phyloP scores from a whole-genome alignment of 345 rosid species.

The Fremontodendron californicum region DNA sequence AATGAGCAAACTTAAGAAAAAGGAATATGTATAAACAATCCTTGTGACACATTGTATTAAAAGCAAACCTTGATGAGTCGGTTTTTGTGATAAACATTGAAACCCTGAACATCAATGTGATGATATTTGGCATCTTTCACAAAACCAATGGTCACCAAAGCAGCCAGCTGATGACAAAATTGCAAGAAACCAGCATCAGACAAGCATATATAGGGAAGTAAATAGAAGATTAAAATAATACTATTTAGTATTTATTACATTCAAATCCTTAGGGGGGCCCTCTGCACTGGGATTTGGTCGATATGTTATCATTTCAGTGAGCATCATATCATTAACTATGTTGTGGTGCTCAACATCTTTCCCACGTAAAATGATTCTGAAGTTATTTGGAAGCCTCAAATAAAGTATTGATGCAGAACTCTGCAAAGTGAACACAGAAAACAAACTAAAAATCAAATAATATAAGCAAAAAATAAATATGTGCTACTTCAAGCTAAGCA shows the following conservation, averaged over 20 bases:
- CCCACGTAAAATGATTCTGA: slow-evolving; percentile 88
- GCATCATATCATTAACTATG: slow-evolving; percentile 97
- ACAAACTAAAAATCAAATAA: background rate
- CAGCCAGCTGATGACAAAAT: slow-evolving; percentile 55
- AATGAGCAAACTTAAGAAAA: background rate
- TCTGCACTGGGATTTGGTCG: slow-evolving; percentile 64
- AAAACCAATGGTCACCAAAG: slow-evolving; percentile 73
- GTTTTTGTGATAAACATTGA: slow-evolving; percentile 91
- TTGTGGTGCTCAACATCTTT: slow-evolving; percentile 90
- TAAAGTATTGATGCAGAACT: slow-evolving; percentile 92
- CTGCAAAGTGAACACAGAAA: slow-evolving; percentile 35
- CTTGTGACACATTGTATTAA: background rate
- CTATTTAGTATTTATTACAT: slow-evolving; percentile 32
- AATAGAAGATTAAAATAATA: background rate
- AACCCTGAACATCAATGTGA: slow-evolving; percentile 96
- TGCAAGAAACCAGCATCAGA: slow-evolving; percentile 20
- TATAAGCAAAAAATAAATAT: background rate
- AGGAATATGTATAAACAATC: background rate
- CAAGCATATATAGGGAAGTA: background rate
- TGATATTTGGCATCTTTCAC: slow-evolving; percentile 83
- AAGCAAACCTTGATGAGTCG: slow-evolving; percentile 78
- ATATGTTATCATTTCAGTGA: slow-evolving; percentile 68
- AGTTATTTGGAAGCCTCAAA: slow-evolving; percentile 75
- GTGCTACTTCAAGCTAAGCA: background rate
- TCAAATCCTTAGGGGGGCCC: slow-evolving; percentile 42